Percentiles rank a stretch among this genome's conserved stretches.
Conservation (phyloP, 441 rosid species). For the Arabidopsis lyrata region DNA sequence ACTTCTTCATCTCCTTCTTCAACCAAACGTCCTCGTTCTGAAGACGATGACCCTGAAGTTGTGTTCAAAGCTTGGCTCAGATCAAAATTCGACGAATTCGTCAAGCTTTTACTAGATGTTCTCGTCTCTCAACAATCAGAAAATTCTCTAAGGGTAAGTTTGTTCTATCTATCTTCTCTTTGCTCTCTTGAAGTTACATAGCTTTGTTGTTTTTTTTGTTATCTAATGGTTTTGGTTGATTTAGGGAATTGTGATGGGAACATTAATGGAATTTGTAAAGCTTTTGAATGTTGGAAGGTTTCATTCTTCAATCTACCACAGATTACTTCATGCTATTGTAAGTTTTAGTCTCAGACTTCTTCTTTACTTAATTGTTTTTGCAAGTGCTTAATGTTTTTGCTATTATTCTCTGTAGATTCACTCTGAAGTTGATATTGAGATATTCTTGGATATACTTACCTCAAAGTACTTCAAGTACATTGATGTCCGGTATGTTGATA, state of each 20-base stretch:
- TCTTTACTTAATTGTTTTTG: slow-evolving; percentile 6
- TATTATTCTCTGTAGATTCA: slow-evolving; percentile 56
- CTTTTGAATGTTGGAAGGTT: slow-evolving; percentile 73
- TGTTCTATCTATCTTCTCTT: not conserved
- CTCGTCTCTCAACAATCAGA: slow-evolving; percentile 57
- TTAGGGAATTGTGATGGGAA: slow-evolving; percentile 81
- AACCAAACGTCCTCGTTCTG: no score
- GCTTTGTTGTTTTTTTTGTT: slow-evolving; percentile 13
- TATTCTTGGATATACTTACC: slow-evolving; percentile 57
- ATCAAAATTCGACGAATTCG: slow-evolving; percentile 79
- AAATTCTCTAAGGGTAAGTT: slow-evolving; percentile 64
- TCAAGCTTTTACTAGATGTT: slow-evolving; percentile 58
- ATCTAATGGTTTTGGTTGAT: slow-evolving; percentile 1
- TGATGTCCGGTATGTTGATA: slow-evolving; percentile 70
- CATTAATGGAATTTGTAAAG: slow-evolving; percentile 89
- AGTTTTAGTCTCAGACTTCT: slow-evolving; percentile 40
- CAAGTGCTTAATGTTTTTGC: not conserved
- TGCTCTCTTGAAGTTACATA: not conserved
- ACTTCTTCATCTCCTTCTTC: slow-evolving; percentile 45
- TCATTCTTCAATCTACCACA: slow-evolving; percentile 75
- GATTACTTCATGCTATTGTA: slow-evolving; percentile 68
- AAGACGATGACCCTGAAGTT: slow-evolving; percentile 58
- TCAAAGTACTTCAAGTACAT: slow-evolving; percentile 83
- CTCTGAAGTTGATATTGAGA: slow-evolving; percentile 51
- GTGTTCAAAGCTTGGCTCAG: slow-evolving; percentile 82